Evolutionary conservation across 75 land plant species (phyloP).

Genomic region (Pseudotsuga menziesii): DNA sequence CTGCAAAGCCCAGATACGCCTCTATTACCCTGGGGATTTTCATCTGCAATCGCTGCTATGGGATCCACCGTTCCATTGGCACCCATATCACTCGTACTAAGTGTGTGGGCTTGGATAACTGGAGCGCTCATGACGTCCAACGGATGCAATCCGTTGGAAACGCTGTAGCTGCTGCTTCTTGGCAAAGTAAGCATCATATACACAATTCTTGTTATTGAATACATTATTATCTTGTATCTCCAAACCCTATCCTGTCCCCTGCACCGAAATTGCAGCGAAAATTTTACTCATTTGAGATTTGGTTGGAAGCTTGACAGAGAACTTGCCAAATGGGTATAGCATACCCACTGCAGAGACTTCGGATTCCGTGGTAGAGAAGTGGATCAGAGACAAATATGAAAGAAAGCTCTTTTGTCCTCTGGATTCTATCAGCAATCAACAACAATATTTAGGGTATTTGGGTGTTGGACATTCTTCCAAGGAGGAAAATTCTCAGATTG

Average conservation of each 20-base stretch:
- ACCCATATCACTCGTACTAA: slow-evolving; percentile 35
- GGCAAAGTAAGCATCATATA: slow-evolving; percentile 22
- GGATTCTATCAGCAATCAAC: slow-evolving; percentile 4
- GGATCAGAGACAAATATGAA: slow-evolving; percentile 37
- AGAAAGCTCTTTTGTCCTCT: slow-evolving; percentile 27
- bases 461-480: background rate
- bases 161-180: slow-evolving; percentile 22
- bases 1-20: slow-evolving; percentile 24
- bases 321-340: slow-evolving; percentile 13
- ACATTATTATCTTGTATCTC: no score
- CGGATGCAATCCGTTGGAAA: slow-evolving; percentile 28
- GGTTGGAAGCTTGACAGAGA: slow-evolving; percentile 13
- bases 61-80: slow-evolving; percentile 29
- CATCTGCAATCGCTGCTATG: slow-evolving; percentile 38
- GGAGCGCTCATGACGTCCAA: slow-evolving; percentile 22
- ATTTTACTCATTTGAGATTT: background rate
- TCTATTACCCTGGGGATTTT: slow-evolving; percentile 27
- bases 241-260: no score
- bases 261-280: background rate
- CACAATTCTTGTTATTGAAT: no score
- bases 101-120: slow-evolving; percentile 27
- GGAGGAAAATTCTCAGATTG: background rate
- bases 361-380: slow-evolving; percentile 26
- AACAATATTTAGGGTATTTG: slow-evolving; percentile 2
- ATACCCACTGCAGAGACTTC: slow-evolving; percentile 20